A percentile compares a stretch with the other conserved stretches of the same genome.
These are phyloP conservation scores for Talaromyces sp. DNA, from an alignment of 2,329 filamentous ascomycete genomes.

Conservation along the genomic window DNA sequence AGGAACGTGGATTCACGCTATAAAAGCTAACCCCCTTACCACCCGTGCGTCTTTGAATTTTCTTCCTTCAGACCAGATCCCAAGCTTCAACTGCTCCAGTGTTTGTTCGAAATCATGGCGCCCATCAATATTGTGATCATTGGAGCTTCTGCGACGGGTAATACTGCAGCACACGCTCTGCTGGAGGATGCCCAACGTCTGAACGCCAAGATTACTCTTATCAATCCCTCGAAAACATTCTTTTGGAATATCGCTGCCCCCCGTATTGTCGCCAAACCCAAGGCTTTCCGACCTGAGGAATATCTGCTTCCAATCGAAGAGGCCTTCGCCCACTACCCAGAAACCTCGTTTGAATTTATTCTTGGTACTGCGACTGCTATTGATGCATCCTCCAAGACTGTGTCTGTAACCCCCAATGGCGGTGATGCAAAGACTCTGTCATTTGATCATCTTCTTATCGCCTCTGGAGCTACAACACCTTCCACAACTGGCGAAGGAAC, in stretches of 20 bases:
- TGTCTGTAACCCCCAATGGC: slow-evolving; percentile 46
- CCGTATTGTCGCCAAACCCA: slow-evolving; percentile 54
- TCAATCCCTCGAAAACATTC: slow-evolving; percentile 57
- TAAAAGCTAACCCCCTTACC: slow-evolving; percentile 1
- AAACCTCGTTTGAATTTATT: slow-evolving; percentile 54
- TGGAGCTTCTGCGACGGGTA: slow-evolving; percentile 42
- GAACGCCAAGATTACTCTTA: slow-evolving; percentile 53
- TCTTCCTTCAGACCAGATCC: background rate
- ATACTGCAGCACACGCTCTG: slow-evolving; percentile 40
- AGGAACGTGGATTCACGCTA: background rate
- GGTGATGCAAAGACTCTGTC: slow-evolving; percentile 33
- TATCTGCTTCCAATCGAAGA: slow-evolving; percentile 54
- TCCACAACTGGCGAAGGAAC: slow-evolving; percentile 38
- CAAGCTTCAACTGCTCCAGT: background rate
- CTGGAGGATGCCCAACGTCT: slow-evolving; percentile 33
- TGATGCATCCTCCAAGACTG: slow-evolving; percentile 46
- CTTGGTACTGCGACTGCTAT: slow-evolving; percentile 53
- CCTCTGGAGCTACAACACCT: slow-evolving; percentile 55
- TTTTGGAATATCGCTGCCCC: slow-evolving; percentile 59
- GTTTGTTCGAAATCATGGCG: slow-evolving; percentile 16
- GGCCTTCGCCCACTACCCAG: slow-evolving; percentile 54
- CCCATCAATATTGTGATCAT: slow-evolving; percentile 37
- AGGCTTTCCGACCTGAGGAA: slow-evolving; percentile 51
- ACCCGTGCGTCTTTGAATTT: background rate
- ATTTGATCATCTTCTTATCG: slow-evolving; percentile 61